A percentile compares a stretch with the other conserved stretches of the same genome.
These are phyloP conservation scores for Lachnum nothofagi DNA, from an alignment of 2,329 filamentous ascomycete genomes.

Conservation along the genomic window DNA sequence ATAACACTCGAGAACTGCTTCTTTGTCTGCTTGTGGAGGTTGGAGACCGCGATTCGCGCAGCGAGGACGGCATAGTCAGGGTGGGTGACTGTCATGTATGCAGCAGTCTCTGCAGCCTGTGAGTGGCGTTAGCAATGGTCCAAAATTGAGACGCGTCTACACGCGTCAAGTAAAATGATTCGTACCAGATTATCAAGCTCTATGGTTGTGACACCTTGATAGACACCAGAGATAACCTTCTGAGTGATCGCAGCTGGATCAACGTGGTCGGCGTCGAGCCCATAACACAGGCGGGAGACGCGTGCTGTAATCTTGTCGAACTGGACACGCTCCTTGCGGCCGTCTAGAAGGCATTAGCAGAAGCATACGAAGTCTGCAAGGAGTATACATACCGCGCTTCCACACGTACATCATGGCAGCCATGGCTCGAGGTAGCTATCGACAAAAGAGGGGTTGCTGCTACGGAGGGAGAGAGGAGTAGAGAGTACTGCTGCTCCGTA, in stretches of 20 bases:
- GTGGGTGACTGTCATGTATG: slow-evolving; percentile 99
- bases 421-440: slow-evolving; percentile 9
- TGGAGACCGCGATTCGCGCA: slow-evolving; percentile 96
- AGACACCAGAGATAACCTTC: slow-evolving; percentile 99
- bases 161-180: slow-evolving; percentile 28
- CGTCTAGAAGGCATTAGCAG: slow-evolving; percentile 56
- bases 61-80: slow-evolving; percentile 98
- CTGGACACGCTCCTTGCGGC: slow-evolving; percentile 98
- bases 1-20: slow-evolving; percentile 98
- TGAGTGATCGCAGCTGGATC: slow-evolving; percentile 97
- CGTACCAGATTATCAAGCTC: slow-evolving; percentile 95
- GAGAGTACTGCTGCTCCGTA: slow-evolving; percentile 11
- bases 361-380: not conserved
- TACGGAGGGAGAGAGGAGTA: not conserved
- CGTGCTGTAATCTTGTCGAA: slow-evolving; percentile 99
- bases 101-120: slow-evolving; percentile 95
- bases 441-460: slow-evolving; percentile 12
- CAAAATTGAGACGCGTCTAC: slow-evolving; percentile 2
- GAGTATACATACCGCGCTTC: slow-evolving; percentile 33
- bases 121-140: slow-evolving; percentile 20
- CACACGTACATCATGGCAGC: slow-evolving; percentile 33
- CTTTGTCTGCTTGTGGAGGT: slow-evolving; percentile 99
- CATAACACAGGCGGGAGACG: slow-evolving; percentile 95
- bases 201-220: slow-evolving; percentile 93
- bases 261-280: slow-evolving; percentile 89